Evolutionary conservation across 2,329 filamentous ascomycete species (phyloP), one percentile per base, ranked within the genome.

Genomic region (Exophiala sp.): DNA sequence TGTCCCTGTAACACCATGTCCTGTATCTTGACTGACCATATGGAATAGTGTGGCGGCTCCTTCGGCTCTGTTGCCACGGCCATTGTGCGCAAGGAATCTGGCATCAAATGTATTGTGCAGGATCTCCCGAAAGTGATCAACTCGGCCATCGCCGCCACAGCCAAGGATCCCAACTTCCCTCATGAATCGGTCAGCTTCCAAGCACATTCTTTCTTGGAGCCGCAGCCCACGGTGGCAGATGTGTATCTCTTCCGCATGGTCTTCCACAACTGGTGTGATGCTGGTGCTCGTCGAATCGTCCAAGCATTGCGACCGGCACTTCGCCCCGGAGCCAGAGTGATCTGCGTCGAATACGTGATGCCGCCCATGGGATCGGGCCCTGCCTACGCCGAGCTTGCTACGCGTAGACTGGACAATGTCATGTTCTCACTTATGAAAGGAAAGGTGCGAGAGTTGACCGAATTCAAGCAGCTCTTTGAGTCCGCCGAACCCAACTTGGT

Each of bases 201-300:
- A n/a, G 46, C 37, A 18, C 47, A 82, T 58, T 80, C 83, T 59
- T 80, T 82, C 62, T 68, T 69, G 5, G 71, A 74, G 43, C 79
- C 83, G 62, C 71, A 74, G 0, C 68, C 77, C n/a, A 71, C 35
- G 19, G 66, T 63, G 3, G 80, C 77, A 1, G 78, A 81, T 57
- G 72, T 80, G n/a, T 83, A 81, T 65, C 70, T 77, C 58, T 75
- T 81, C 64, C 75, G 78, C 43, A 76, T 75, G 71, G 80, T 83
- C 55, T 64, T 83, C 9, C 79, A 83, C 62, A 80, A 83, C 65
- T 80, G 79, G 67, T 75, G 77, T 0, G 79, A 79, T 14, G 70
- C 70, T 2, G 75, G 78, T 46, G 72, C 73, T 3, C 60, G 74
- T 38, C 68, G 68, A 34, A 74, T 81, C 32, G 64, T 77, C 34